Base-by-base conservation (phyloP, 352 stramenopile genomes). In the Globisporangium barbulae region DNA sequence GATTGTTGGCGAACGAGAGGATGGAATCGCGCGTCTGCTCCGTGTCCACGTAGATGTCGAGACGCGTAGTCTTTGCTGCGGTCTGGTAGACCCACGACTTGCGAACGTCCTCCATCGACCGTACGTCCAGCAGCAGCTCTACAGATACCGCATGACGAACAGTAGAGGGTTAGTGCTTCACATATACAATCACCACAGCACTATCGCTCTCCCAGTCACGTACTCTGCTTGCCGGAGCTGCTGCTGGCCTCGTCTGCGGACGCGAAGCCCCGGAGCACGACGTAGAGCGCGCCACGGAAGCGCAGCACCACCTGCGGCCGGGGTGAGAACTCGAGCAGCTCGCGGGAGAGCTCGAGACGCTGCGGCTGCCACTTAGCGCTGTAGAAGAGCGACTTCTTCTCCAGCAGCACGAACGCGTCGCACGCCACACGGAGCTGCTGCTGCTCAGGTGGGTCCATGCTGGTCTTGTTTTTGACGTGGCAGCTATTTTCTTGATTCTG, bases 1-100 rank as follows among this genome's bases (percentile, higher is more conserved):
- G 41, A 22, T 59, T 41, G 39, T 54, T 54, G 9, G 53, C 10
- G 25, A 70, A 68, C 21, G 59, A 33, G 19, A 76, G 60, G 28
- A 83, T 41, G 19, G 53, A 63, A 39, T 80, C 65, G 10, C 65
- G 67, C 1, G 62, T 66, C 19, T 61, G 37, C 53, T 67, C 69
- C 22, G 64, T 65, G 35, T 78, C 77, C 47, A 82, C 61, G 48
- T 75, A 86, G n/a, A 86, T 19, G 55, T 80, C 71, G 10, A 86
- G 54, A 0, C 59, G 45, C 54, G 71, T 64, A 3, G 73, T 70
- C 9, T 69, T 72, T 1, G 65, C 74, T 19, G 77, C 72, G 13
- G 75, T 86, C 41, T 84, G 75, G 61, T 83, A 86, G 44, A 68
- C 53, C 56, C 75, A 75, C 10, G 73, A 63, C 5, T 60, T 63